Percentiles rank a stretch among this genome's conserved stretches.
These are phyloP conservation scores for Lecanicillium sp. DNA, from an alignment of 2,329 filamentous ascomycete genomes.

Conservation along the genomic window DNA sequence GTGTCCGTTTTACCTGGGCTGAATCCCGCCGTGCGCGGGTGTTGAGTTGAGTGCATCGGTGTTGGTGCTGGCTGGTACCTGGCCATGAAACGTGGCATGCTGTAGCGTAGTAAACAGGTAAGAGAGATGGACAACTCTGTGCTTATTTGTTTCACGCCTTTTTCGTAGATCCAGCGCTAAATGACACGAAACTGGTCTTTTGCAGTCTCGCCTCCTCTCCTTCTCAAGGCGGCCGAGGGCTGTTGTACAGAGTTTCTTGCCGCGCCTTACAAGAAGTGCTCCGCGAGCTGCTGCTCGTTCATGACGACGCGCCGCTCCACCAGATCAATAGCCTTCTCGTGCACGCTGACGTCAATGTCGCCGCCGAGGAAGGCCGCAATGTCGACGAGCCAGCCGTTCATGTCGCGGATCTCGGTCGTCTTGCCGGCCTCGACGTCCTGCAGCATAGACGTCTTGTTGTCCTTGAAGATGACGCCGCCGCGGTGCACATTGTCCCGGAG, in stretches of 20 bases:
- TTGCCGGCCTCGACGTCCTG: conserved; percentile 50
- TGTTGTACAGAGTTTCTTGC: neutral
- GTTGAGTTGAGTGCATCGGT: neutral
- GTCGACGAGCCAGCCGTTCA: conserved; percentile 54
- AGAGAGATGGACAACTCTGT: neutral
- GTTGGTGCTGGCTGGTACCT: neutral
- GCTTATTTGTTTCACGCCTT: neutral
- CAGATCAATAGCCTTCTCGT: conserved; percentile 37
- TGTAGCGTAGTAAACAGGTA: neutral
- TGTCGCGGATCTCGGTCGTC: conserved; percentile 49
- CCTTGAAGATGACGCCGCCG: conserved; percentile 41
- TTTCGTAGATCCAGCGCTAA: no score
- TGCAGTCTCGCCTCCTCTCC: neutral
- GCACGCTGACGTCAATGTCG: conserved; percentile 28
- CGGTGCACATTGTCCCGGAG: conserved; percentile 41
- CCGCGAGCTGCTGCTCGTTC: conserved; percentile 28
- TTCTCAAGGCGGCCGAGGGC: neutral
- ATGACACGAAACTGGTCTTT: no score
- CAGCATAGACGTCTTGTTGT: conserved; percentile 57
- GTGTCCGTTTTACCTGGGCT: no score
- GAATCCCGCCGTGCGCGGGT: no score
- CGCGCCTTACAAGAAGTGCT: conserved; percentile 19
- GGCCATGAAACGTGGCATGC: conserved; percentile 2
- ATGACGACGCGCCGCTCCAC: conserved; percentile 33
- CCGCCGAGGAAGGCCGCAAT: conserved; percentile 33